Evolutionary conservation across 108 stramenopile species (phyloP), one percentile per base, ranked within the genome.

Genomic region (Stephanodiscus minutulus): DNA sequence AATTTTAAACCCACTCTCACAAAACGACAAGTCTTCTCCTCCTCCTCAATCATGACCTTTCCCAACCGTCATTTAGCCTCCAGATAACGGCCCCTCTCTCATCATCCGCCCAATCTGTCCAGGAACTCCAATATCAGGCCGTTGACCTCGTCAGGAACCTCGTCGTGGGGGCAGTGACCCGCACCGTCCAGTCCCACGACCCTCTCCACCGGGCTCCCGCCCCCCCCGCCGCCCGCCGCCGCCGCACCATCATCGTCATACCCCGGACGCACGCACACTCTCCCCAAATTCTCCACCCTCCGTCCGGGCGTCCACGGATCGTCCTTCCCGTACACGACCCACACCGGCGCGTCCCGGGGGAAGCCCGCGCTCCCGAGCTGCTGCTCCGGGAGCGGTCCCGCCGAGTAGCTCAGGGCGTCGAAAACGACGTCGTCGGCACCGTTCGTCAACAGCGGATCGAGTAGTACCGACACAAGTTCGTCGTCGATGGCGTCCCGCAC

Each of bases 151-250:
- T 96, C 94, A 29, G 97, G 96, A 10, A 85, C 85, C 70, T 98
- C 96, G 72, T 98, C 97, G 73, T 94, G 91, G 25, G 97, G 97
- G 81, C 97, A 98, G 79, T 98, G 97, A 12, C 97, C 97, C 21
- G 89, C 91, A 11, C 93, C 96, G 7, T 87, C 83, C 50, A 91
- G 88, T 18, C 77, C 86, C 11, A 86, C 73, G 24, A 97, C 87
- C 53, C 61, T 73, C 74, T 98, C 85, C 44, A 96, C 91, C 59
- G 7, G 41, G 21, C 61, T 18, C 31, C 35, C 55, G 17, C 82
- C 84, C 9, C 36, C 77, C 11, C 82, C 84, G 18, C 36, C 46
- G 8, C 76, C 49, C 12, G n/a, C n/a, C n/a, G n/a, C 27, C 52
- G 57, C 50, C 29, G 22, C 74, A 79, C 33, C 12, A 18, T 17